phyloP scores from a whole-genome alignment of 345 rosid genomes.

The Populus ilicifolia region DNA sequence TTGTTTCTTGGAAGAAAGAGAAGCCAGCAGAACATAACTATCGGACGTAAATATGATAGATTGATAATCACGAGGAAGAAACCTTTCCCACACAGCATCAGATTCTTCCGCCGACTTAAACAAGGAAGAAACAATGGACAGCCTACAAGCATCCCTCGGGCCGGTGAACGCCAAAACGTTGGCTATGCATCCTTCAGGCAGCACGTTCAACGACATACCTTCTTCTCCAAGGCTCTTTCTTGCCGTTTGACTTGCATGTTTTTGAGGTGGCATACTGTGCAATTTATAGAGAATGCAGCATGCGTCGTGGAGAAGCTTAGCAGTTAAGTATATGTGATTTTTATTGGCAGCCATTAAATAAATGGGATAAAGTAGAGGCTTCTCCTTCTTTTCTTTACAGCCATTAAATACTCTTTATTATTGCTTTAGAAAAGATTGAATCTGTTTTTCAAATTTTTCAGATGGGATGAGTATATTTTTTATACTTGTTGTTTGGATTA shows the following conservation, averaged over 20 bases:
- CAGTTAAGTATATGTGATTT: neutral
- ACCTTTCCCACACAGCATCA: conserved; percentile 58
- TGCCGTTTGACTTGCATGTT: neutral
- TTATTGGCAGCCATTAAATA: neutral
- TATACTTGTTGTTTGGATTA: neutral
- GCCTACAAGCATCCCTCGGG: conserved; percentile 47
- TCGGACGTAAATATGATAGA: conserved; percentile 23
- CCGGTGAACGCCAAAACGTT: conserved; percentile 38
- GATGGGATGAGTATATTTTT: neutral
- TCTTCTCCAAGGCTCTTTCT: neutral
- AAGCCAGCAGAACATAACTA: neutral
- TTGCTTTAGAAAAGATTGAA: neutral
- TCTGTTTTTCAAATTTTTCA: neutral
- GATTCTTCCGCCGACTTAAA: conserved; percentile 48
- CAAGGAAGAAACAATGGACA: conserved; percentile 40
- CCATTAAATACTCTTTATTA: no score
- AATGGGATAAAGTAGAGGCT: neutral
- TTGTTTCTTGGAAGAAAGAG: conserved; percentile 38
- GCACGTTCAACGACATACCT: neutral
- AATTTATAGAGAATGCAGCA: neutral
- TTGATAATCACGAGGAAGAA: conserved; percentile 44
- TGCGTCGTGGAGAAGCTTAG: neutral
- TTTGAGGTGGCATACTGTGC: neutral
- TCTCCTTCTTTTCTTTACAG: no score
- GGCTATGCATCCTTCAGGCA: conserved; percentile 57